Evolutionary conservation across 148 eudicot genomes (phyloP), one percentile per base, ranked within the genome.

Genomic region (Vaccinium corymbosum): DNA sequence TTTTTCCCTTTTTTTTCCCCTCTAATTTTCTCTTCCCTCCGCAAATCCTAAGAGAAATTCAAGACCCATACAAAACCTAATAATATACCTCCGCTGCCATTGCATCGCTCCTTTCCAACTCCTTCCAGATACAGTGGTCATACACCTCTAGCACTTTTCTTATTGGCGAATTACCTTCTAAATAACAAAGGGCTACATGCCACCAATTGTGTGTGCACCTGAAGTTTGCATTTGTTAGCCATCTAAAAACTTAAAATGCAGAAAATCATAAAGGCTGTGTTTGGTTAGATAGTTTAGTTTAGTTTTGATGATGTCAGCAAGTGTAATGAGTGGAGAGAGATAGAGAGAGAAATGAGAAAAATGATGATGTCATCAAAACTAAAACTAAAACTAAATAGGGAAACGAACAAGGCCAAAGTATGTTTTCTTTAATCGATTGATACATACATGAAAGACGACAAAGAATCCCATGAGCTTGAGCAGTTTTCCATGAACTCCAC

Each of bases 131-230:
- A 83, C 83, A 85, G 25, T 89, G 50, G 46, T 96, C 98, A 88
- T 96, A 96, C n/a, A 96, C 84, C 66, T 94, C 94, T 32, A 89
- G 76, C 48, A 94, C 94, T 85, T 89, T 93, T 55, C 84, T 74
- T 12, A 86, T 73, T 6, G 98, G 90, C 55, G 95, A 87, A 84
- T 91, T 79, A 75, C 97, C 98, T 90, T 95, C 98, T 89, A 95
- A 88, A 87, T 93, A 92, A 91, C 98, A 95, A 61, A 95, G 88
- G 70, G 98, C 97, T 83, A 94, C 93, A 81, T 95, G 98, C 98
- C 98, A 95, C 98, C 98, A 95, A 86, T 95, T 95, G 87, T 95
- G 98, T 0, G 98, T 92, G 86, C 85, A 90, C 93, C 98, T 95
- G 85, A 55, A 84, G 76, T 76, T 81, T 78, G 78, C 61, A 68